Base-by-base conservation (phyloP, 2,329 filamentous ascomycete genomes). In the Exophiala phaeomuriformis region DNA sequence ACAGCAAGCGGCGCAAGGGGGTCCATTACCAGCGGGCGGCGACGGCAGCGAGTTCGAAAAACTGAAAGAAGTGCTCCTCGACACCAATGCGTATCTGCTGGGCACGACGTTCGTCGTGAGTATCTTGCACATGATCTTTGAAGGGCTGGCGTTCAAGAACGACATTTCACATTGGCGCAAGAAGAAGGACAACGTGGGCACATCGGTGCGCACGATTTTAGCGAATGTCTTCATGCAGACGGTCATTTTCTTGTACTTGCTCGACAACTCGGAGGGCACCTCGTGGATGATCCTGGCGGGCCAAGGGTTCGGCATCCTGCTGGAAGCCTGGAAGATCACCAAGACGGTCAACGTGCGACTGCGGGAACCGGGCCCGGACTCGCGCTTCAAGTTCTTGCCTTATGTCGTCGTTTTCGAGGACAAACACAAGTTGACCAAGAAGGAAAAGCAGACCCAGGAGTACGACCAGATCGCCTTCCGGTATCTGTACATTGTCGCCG, bases 171-270 rank as follows among this genome's bases (percentile, higher is more conserved):
- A 98, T 72, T 98, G 93, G 82, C 88, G 90, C 68, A 96, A 97
- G 77, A 98, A 98, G 85, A 98, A 98, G 78, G 94, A 97, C 74
- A 93, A 95, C 55, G 87, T 98, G 30, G 93, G 93, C 59, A 95
- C 95, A 43, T 96, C 90, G 1, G 86, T 98, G 56, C 89, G 93
- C 53, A 94, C 91, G 32, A 98, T 98, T 66, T 77, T 98, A 53
- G 90, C 88, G 68, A 98, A 97, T 66, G 90, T 97, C 58, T 90
- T 97, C 70, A 98, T 98, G 93, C 93, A 98, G 71, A 71, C 79
- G 4, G 79, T 97, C 66, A 96, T 98, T 71, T 94, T 98, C 79
- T 78, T 98, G 43, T 98, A 98, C 72, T 80, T 98, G 31, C 75
- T 98, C 64, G 93, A 98, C 74, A 97, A 98, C 75, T 94, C 90